Base-by-base conservation (phyloP, 2,329 filamentous ascomycete species). In the Fonsecaea pedrosoi region DNA sequence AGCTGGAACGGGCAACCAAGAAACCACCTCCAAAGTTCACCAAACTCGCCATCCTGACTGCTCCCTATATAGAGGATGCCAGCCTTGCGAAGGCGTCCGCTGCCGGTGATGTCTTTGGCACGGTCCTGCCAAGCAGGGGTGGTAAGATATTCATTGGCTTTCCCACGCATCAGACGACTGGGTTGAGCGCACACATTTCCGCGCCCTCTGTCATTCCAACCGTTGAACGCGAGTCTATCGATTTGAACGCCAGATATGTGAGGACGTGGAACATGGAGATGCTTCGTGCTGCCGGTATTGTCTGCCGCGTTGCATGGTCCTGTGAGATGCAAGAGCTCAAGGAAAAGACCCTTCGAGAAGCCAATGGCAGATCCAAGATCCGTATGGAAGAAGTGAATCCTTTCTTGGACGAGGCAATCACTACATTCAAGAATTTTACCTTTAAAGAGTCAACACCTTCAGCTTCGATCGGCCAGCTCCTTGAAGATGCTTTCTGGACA, bases 131-230 rank as follows among this genome's bases (percentile, higher is more conserved):
- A 2, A 92, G 87, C 65, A 96, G 93, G 77, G 91, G 92, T 73
- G 95, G 95, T 6, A 89, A 92, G 61, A 91, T 99, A 62, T 99
- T 98, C 75, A 99, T 99, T 74, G 95, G 95, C 0, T 99, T 99
- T 75, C 94, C 95, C 2, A 99, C 95, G 1, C 94, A 94, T 72
- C 95, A 99, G 80, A 99, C 95, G 0, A 99, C 96, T 0, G 95
- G 94, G 62, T 89, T 94, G 34, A 91, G 94, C 15, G 91, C 96
- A 76, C 95, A 99, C 77, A 91, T 99, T 35, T 98, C 94, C 12
- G 95, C 95, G 0, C 95, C 94, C 0, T 97, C 94, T 0, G 89
- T 99, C 13, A 99, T 99, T 65, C 95, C 95, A 0, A 99, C 95
- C 0, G 96, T 99, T 2, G 95, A 99, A 78, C 89, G 95, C 75